Conservation (phyloP, 768 basidiomycete genomes). For the Exsudoporus frostii region DNA sequence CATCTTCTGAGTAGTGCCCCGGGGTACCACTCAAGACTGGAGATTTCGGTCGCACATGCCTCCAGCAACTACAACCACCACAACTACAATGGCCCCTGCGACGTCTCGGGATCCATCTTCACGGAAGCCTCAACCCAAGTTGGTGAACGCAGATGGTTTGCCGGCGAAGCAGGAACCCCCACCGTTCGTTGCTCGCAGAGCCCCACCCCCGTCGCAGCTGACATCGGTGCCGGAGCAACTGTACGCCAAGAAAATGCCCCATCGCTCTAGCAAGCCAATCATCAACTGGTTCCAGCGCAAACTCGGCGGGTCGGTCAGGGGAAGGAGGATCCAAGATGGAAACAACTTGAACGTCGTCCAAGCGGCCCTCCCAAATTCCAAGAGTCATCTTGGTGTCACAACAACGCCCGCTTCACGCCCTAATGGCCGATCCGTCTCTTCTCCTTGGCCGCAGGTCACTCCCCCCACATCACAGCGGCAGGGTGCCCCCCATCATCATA, state of each 20-base stretch:
- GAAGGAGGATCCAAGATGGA: conserved; percentile 46
- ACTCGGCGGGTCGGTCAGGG: conserved; percentile 63
- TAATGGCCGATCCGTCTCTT: conserved; percentile 29
- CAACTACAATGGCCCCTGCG: conserved; percentile 9
- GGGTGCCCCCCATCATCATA: conserved; percentile 12
- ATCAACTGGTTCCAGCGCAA: conserved; percentile 91
- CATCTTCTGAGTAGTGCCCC: background rate
- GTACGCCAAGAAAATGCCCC: conserved; percentile 57
- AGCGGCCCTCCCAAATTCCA: conserved; percentile 12
- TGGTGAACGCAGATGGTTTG: background rate
- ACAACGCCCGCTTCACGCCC: conserved; percentile 16
- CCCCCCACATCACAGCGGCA: conserved; percentile 27
- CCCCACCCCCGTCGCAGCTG: conserved; percentile 19
- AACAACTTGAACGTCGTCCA: conserved; percentile 12
- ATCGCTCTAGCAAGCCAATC: conserved; percentile 78
- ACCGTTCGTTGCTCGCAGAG: conserved; percentile 18
- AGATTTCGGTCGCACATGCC: conserved; percentile 14
- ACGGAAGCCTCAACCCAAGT: conserved; percentile 16
- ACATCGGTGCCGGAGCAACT: conserved; percentile 33
- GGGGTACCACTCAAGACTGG: background rate
- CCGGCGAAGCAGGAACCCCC: conserved; percentile 16
- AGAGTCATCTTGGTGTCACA: conserved; percentile 12
- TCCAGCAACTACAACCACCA: conserved; percentile 8
- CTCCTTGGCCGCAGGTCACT: conserved; percentile 24
- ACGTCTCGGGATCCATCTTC: conserved; percentile 12